Conservation (phyloP, 1,284 basidiomycete species). For the Gomphus bonarii region DNA sequence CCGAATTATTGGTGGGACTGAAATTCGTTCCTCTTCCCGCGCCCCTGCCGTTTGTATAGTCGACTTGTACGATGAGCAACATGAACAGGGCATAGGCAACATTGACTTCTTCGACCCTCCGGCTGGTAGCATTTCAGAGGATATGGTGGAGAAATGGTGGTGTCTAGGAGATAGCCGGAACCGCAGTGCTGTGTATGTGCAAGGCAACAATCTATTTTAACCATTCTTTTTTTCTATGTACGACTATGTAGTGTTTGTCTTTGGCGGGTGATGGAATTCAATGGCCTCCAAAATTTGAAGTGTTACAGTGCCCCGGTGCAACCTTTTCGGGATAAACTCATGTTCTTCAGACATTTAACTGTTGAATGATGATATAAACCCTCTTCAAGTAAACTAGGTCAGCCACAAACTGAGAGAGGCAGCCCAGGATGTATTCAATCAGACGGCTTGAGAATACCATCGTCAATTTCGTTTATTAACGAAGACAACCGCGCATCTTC, state of each 20-base stretch:
- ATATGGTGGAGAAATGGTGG: constrained; percentile 82
- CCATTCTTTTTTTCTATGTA: not conserved
- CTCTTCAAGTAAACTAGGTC: too few species aligned
- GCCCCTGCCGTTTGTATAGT: too few species aligned
- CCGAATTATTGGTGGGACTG: too few species aligned
- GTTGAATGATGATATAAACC: too few species aligned
- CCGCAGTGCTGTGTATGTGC: constrained; percentile 58
- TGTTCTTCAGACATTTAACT: too few species aligned
- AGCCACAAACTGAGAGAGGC: too few species aligned
- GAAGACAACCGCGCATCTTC: not conserved
- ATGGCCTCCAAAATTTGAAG: too few species aligned
- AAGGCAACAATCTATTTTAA: constrained; percentile 1
- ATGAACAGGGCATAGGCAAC: constrained; percentile 39
- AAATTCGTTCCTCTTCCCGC: too few species aligned
- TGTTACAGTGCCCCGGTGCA: too few species aligned
- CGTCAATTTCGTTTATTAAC: not conserved
- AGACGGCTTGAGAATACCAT: not conserved
- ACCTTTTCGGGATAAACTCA: too few species aligned
- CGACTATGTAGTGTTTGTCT: too few species aligned
- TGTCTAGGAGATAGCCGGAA: constrained; percentile 65
- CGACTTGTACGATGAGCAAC: constrained; percentile 31
- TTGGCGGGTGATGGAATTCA: too few species aligned
- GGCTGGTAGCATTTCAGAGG: constrained; percentile 27
- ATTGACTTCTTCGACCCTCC: constrained; percentile 57
- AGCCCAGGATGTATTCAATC: not conserved